phyloP scores from a whole-genome alignment of 441 rosid species.

The Populus trichocarpa region DNA sequence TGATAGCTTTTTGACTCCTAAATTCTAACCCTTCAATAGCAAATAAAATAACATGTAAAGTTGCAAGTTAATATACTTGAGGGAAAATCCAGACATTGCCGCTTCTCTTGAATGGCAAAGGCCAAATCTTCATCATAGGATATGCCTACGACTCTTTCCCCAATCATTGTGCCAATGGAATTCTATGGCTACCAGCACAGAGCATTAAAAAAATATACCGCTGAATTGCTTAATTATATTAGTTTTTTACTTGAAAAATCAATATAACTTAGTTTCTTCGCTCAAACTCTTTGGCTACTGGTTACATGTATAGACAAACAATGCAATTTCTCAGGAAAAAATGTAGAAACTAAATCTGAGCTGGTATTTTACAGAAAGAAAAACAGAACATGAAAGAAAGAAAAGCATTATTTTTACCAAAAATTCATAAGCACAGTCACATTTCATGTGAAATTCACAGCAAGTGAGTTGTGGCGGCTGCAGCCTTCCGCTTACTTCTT shows the following conservation, averaged over 20 bases:
- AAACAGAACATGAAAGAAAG: no score
- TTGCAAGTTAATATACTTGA: neutral
- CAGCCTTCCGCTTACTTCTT: neutral
- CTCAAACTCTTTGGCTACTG: neutral
- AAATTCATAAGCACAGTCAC: neutral
- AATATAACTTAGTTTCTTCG: neutral
- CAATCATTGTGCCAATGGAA: neutral
- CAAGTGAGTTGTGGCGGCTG: neutral
- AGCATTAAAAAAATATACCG: neutral
- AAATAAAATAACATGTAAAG: neutral
- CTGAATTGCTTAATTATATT: neutral
- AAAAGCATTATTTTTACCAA: neutral
- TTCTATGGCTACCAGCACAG: neutral
- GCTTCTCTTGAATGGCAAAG: neutral
- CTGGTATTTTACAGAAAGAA: neutral
- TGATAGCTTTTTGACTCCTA: neutral
- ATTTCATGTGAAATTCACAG: neutral
- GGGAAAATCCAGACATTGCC: neutral
- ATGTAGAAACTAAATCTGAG: neutral
- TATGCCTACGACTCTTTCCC: neutral
- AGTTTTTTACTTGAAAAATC: neutral
- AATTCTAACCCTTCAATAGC: neutral
- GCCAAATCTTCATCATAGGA: neutral
- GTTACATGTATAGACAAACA: neutral
- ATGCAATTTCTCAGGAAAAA: neutral